These are phyloP conservation scores for Gelatoporia subvermispora DNA, from an alignment of 768 basidiomycete genomes.

Conservation along the genomic window DNA sequence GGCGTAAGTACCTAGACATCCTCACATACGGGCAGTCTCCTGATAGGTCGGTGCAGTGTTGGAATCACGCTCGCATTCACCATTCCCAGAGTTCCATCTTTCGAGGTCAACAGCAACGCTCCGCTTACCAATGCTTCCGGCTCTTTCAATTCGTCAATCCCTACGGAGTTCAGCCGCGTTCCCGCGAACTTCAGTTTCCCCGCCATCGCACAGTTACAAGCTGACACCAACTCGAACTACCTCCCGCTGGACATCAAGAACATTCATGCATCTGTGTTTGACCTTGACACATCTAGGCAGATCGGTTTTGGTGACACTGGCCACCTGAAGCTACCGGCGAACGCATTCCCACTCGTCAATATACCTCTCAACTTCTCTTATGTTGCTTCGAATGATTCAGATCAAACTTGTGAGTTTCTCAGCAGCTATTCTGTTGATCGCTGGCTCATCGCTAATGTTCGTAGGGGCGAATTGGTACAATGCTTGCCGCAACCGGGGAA, in stretches of 20 bases:
- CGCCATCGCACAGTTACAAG: constrained; percentile 66
- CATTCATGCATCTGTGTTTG: constrained; percentile 65
- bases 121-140: constrained; percentile 63
- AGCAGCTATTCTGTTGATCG: constrained; percentile 3
- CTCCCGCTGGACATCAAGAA: constrained; percentile 71
- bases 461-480: constrained; percentile 73
- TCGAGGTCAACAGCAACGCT: constrained; percentile 51
- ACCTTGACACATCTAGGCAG: constrained; percentile 56
- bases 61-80: constrained; percentile 72
- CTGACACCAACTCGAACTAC: constrained; percentile 71
- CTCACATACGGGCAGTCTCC: constrained; percentile 1
- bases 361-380: constrained; percentile 86
- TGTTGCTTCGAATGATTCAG: constrained; percentile 69
- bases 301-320: constrained; percentile 68
- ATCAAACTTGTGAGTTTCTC: constrained; percentile 80
- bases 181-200: constrained; percentile 93
- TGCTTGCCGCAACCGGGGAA: constrained; percentile 60
- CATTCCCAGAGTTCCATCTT: constrained; percentile 76
- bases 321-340: constrained; percentile 58
- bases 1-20: constrained; percentile 35
- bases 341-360: constrained; percentile 54
- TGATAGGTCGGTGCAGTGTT: constrained; percentile 36
- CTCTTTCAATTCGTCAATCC: constrained; percentile 49
- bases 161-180: constrained; percentile 60
- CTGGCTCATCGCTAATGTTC: constrained; percentile 5